Evolutionary conservation across 257 asterid genomes (phyloP), one percentile per base, ranked within the genome.

Genomic region (Linderniella brevidens): DNA sequence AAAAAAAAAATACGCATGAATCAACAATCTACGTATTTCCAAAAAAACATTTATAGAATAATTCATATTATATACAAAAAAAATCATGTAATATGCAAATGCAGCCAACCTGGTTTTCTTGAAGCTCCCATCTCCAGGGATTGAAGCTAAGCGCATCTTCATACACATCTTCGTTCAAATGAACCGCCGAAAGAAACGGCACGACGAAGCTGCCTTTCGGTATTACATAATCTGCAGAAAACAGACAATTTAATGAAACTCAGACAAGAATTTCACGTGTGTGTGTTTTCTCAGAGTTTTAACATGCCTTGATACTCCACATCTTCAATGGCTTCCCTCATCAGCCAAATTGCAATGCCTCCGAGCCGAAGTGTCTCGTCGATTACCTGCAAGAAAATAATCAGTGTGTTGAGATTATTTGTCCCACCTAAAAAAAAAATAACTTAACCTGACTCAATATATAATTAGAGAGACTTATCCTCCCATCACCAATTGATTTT

Each of bases 121-220:
- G 93, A 53, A 37, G 37, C 82, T 62, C 65, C 97, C 94, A 86
- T 63, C 97, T 82, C 97, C 97, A 79, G 17, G 97, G 97, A 49
- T 77, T 78, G 64, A 86, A 86, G 49, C 58, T 51, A 19, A 71
- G 84, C 35, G 80, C 50, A 53, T 86, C 92, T 40, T 64, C 79
- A 8, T 77, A 82, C 1, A 79, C 51, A 37, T 45, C 47, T 58
- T 75, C 92, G 37, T 71, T 72, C 42, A 86, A 62, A 56, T 86
- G 97, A 41, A 82, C 80, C 37, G 97, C 93, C 25, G 94, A 82
- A 52, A 86, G 92, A 67, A 86, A 86, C 37, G 92, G 94, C 17
- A 86, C 92, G 17, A 86, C 90, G 60, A 86, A 82, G 72, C 80
- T 68, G 44, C 94, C 93, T 73, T 73, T 77, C 32, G 94, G 97